Conservation (phyloP, 2,329 filamentous ascomycete species). For the Arthrocladium fulminans region DNA sequence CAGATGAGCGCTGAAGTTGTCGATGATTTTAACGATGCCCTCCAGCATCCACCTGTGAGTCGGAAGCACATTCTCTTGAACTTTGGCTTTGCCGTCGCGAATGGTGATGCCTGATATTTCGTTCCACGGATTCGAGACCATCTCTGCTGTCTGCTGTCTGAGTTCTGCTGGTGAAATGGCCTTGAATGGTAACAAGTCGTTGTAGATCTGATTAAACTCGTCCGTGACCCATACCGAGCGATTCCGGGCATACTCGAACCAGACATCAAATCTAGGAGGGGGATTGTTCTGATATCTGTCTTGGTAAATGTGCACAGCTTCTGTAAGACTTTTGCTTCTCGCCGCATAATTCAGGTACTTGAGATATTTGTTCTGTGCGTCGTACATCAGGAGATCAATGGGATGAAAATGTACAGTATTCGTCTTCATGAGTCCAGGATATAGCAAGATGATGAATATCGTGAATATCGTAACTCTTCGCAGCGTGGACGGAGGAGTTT, state of each 20-base stretch:
- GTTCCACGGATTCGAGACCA: constrained; percentile 47
- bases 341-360: constrained; percentile 41
- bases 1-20: constrained; percentile 44
- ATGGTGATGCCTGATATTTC: constrained; percentile 49
- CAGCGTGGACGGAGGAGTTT: constrained; percentile 8
- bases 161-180: constrained; percentile 43
- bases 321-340: constrained; percentile 38
- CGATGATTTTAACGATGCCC: constrained; percentile 46
- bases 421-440: constrained; percentile 34
- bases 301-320: constrained; percentile 45
- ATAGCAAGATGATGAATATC: constrained; percentile 34
- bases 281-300: constrained; percentile 46
- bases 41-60: constrained; percentile 53
- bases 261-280: constrained; percentile 52
- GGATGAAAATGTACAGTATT: constrained; percentile 41
- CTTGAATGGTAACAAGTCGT: constrained; percentile 49
- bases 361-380: constrained; percentile 41
- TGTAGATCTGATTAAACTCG: constrained; percentile 51
- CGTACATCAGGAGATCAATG: constrained; percentile 46
- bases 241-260: constrained; percentile 49
- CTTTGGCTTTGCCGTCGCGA: constrained; percentile 43
- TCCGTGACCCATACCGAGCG: constrained; percentile 48
- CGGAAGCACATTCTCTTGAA: constrained; percentile 43
- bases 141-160: constrained; percentile 43
- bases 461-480: constrained; percentile 11